Evolutionary conservation across 768 basidiomycete genomes (phyloP).

Genomic region (Boletus fagicola): DNA sequence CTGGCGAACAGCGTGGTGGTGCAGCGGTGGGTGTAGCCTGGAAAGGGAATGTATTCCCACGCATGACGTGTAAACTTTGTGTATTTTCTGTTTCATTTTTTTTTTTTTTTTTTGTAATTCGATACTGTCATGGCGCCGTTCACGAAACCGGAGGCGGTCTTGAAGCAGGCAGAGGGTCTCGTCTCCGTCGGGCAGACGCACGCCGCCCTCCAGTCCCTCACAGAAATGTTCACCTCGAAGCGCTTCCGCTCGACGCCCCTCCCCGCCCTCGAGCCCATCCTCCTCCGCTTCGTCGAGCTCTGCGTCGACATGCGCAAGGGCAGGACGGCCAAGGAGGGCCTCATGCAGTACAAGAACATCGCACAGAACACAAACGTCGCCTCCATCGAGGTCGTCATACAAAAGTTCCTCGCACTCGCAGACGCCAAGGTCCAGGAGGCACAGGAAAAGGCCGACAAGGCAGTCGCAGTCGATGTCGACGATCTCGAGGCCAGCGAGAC

Average conservation of each 20-base stretch:
- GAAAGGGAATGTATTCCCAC: conserved; percentile 22
- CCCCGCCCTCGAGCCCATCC: conserved; percentile 88
- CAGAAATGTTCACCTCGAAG: conserved; percentile 92
- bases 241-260: conserved; percentile 91
- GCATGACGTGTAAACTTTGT: not conserved
- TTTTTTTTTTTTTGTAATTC: not conserved
- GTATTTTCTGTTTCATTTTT: too few species aligned
- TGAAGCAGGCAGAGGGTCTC: conserved; percentile 92
- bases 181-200: conserved; percentile 89
- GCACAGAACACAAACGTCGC: conserved; percentile 90
- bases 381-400: conserved; percentile 90
- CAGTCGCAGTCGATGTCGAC: conserved; percentile 78
- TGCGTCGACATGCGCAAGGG: conserved; percentile 96
- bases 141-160: conserved; percentile 85
- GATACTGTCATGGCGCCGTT: conserved; percentile 70
- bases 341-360: conserved; percentile 98
- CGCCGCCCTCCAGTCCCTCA: conserved; percentile 85
- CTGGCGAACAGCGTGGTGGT: conserved; percentile 82
- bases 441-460: conserved; percentile 81
- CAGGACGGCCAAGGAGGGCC: conserved; percentile 84
- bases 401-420: conserved; percentile 75
- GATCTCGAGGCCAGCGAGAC: conserved; percentile 96
- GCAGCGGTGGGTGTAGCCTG: conserved; percentile 64
- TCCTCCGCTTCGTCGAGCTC: conserved; percentile 93
- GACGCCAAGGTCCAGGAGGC: conserved; percentile 83